These are phyloP conservation scores for Ilex paraguariensis DNA, from an alignment of 305 asterid genomes.

Conservation along the genomic window DNA sequence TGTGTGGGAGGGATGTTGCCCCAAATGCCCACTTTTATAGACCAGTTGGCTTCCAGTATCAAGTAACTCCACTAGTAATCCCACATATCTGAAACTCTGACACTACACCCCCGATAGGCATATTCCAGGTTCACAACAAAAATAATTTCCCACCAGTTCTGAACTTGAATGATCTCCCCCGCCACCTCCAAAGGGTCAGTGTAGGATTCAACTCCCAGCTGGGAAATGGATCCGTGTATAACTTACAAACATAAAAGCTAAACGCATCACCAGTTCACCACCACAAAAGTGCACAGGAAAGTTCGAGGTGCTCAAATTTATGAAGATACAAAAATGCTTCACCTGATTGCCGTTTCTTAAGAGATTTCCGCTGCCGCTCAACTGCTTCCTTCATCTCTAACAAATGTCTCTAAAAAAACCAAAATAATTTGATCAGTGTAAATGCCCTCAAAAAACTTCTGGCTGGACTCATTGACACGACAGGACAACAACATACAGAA, in stretches of 20 bases:
- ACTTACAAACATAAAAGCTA: no score
- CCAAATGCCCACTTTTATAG: no score
- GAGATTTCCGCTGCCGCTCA: conserved; percentile 89
- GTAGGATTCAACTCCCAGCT: no score
- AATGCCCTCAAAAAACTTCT: conserved; percentile 11
- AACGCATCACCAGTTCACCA: no score
- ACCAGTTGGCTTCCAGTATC: neutral
- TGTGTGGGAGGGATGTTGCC: no score
- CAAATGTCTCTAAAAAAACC: conserved; percentile 52
- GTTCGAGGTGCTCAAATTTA: neutral
- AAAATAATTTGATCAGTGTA: conserved; percentile 13
- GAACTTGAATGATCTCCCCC: neutral
- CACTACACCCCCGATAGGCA: neutral
- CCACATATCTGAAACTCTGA: neutral
- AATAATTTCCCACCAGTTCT: neutral
- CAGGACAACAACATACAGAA: no score
- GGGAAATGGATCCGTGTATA: no score
- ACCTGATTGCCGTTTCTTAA: conserved; percentile 89
- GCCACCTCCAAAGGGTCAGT: neutral
- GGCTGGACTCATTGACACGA: conserved; percentile 5
- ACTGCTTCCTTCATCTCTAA: conserved; percentile 83
- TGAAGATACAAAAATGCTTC: conserved; percentile 16
- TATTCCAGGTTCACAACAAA: neutral
- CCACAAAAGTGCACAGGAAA: no score
- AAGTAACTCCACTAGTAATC: neutral